Base-by-base conservation (phyloP, 345 rosid genomes). In the Eucalyptus paniculata region DNA sequence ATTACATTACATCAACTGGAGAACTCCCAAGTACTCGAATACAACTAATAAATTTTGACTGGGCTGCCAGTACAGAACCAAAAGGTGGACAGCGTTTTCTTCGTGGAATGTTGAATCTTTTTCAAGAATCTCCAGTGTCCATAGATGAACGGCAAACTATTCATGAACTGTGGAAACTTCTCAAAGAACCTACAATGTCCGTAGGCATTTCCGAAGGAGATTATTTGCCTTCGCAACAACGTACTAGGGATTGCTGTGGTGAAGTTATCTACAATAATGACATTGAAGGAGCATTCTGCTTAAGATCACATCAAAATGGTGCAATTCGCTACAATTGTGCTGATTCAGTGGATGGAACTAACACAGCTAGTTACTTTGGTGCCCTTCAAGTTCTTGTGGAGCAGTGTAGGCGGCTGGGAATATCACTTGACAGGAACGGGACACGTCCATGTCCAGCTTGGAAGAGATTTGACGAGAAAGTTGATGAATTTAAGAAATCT, bases 391-490 rank as follows among this genome's bases (percentile, higher is more conserved):
- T 96, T 91, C 97, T 98, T 93, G 96, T 96, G 89, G 99, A 98
- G 94, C 98, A 98, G 89, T 95, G 99, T 93, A 92, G 95, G 92
- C 92, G 98, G 89, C 94, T 98, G 89, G 96, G 95, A 88, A 94
- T 98, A 90, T 96, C 99, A 87, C 98, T 97, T 93, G 99, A 98
- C 90, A 96, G 95, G 93, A 54, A 97, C 98, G 17, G 99, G 99
- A 93, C 92, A 89, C 98, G 97, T 94, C 99, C 99, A 62, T 97
- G 98, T 91, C 99, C 99, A 81, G 99, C 98, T 81, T 96, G 99
- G 99, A 97, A 98, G 96, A 96, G 99, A 90, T 93, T 98, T 92
- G 98, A 97, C 69, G 97, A 97, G 99, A 91, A 91, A 83, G 96
- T 98, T 93, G 98, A 98, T 45, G 96, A 94, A 91, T 96, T 98